Percentiles rank a stretch among this genome's conserved stretches.
These are phyloP conservation scores for Amanita inopinata DNA, from an alignment of 768 basidiomycete species.

Conservation along the genomic window DNA sequence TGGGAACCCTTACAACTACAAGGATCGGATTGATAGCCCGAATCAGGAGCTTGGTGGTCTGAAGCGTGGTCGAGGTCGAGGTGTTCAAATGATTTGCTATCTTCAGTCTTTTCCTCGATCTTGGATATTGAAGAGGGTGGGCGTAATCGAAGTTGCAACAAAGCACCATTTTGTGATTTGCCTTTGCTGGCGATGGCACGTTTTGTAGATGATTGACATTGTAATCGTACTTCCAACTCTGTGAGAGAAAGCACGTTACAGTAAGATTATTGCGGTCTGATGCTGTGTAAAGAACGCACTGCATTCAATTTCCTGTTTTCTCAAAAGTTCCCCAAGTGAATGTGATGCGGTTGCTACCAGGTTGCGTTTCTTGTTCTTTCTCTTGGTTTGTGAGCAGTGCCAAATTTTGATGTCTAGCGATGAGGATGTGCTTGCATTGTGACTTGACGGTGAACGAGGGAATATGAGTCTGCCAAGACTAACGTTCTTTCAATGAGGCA, in stretches of 20 bases:
- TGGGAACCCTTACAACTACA: not conserved
- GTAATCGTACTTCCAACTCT: constrained; percentile 36
- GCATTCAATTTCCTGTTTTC: constrained; percentile 33
- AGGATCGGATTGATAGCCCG: not conserved
- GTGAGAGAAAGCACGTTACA: constrained; percentile 5
- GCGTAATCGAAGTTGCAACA: constrained; percentile 19
- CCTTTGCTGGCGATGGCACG: constrained; percentile 24
- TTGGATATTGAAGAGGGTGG: constrained; percentile 13
- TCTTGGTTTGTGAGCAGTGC: constrained; percentile 50
- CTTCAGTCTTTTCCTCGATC: too few relatives aligned
- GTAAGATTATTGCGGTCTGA: too few relatives aligned
- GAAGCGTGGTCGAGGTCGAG: constrained; percentile 3
- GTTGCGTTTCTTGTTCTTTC: constrained; percentile 45
- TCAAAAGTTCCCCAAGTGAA: constrained; percentile 43
- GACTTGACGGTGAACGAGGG: constrained; percentile 20
- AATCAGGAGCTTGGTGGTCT: not conserved
- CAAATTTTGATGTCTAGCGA: constrained; percentile 46
- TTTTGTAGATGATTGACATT: constrained; percentile 27
- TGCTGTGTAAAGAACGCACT: constrained; percentile 24
- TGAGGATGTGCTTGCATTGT: constrained; percentile 28
- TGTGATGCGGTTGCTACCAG: constrained; percentile 44
- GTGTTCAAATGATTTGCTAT: not conserved
- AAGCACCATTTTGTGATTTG: constrained; percentile 32
- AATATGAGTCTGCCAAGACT: not conserved
- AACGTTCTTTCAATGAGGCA: not conserved